Evolutionary conservation across 768 basidiomycete species (phyloP).

Genomic region (Suillus discolor): DNA sequence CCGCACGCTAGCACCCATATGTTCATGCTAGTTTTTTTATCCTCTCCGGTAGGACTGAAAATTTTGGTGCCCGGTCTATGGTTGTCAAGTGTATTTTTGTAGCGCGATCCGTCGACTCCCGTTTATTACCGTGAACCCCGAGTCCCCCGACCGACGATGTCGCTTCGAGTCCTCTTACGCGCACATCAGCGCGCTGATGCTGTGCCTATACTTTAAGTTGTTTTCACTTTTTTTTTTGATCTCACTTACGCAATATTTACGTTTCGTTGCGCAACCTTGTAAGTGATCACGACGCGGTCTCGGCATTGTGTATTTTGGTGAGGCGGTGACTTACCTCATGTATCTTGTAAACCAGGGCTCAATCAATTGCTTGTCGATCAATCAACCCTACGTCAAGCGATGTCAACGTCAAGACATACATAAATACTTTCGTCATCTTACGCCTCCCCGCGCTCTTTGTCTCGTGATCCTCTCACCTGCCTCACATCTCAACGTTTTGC

Average conservation of each 20-base stretch:
- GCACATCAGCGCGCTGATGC: too few species aligned
- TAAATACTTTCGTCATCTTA: not conserved
- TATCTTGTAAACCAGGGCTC: not conserved
- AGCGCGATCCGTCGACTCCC: not conserved
- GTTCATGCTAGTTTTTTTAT: not conserved
- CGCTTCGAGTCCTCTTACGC: not conserved
- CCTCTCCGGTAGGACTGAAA: not conserved
- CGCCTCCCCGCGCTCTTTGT: not conserved
- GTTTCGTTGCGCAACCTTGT: not conserved
- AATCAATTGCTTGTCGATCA: not conserved
- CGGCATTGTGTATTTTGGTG: not conserved
- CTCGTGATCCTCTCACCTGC: not conserved
- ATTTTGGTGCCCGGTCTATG: not conserved
- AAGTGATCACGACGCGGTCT: not conserved
- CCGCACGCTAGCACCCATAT: not conserved
- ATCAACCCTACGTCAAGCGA: conserved; percentile 1
- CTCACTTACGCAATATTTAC: not conserved
- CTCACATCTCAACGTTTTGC: conserved; percentile 1
- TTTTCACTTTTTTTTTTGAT: not conserved
- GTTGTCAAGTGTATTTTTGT: not conserved
- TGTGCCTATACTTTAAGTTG: not conserved
- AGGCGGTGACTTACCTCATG: not conserved
- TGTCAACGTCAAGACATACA: conserved; percentile 6
- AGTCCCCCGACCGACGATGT: not conserved
- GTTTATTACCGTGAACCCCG: not conserved